Evolutionary conservation across 176 grass and related monocot genomes (phyloP).

Genomic region (Olyra latifolia): DNA sequence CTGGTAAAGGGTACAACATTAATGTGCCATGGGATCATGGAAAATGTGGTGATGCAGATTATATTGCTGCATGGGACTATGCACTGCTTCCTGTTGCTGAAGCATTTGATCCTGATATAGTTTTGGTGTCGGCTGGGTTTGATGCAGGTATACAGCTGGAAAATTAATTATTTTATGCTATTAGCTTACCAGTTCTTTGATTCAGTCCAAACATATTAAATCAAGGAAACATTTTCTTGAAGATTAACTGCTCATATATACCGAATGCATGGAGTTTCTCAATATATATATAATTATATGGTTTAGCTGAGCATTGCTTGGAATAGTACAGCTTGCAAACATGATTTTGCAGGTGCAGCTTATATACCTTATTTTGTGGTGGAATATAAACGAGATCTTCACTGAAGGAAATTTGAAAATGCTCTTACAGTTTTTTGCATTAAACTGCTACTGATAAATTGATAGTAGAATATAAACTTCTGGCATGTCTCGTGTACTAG

Average conservation of each 20-base stretch:
- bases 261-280: too few relatives aligned
- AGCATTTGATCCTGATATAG: constrained; percentile 77
- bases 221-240: constrained; percentile 8
- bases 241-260: background rate
- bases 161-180: background rate
- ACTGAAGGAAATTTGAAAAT: background rate
- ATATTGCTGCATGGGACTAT: constrained; percentile 86
- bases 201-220: constrained; percentile 6
- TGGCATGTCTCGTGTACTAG: constrained; percentile 13
- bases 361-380: background rate
- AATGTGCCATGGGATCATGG: constrained; percentile 99
- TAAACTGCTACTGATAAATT: background rate
- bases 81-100: constrained; percentile 75
- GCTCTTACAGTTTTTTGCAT: background rate
- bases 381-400: constrained; percentile 18
- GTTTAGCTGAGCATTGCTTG: too few relatives aligned
- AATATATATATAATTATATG: too few relatives aligned
- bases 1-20: constrained; percentile 92
- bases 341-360: too few relatives aligned
- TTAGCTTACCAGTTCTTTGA: background rate
- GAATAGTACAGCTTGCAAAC: too few relatives aligned
- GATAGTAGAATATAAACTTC: constrained; percentile 4
- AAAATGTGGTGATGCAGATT: constrained; percentile 83
- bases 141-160: constrained; percentile 65
- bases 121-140: constrained; percentile 93